Evolutionary conservation across 345 rosid species (phyloP).

Genomic region (Salix viminalis): DNA sequence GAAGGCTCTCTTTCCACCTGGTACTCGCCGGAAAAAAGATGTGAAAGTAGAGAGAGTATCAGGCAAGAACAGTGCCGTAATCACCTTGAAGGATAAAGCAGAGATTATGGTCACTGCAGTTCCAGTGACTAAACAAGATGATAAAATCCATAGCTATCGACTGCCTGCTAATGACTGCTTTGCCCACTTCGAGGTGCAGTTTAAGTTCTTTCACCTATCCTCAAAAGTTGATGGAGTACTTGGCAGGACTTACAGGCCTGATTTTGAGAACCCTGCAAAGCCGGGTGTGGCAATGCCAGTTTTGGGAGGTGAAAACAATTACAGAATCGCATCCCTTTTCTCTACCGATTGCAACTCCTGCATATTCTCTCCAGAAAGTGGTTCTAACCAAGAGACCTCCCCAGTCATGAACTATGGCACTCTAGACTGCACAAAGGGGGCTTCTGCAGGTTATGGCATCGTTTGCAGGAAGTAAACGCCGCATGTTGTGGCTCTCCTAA

Average conservation of each 20-base stretch:
- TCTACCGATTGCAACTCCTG: slow-evolving; percentile 39
- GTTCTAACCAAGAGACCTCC: slow-evolving; percentile 4
- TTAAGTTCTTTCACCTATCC: slow-evolving; percentile 53
- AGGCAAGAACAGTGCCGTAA: slow-evolving; percentile 44
- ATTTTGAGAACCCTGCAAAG: slow-evolving; percentile 63
- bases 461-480: slow-evolving; percentile 42
- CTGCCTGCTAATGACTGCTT: slow-evolving; percentile 56
- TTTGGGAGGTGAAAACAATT: slow-evolving; percentile 53
- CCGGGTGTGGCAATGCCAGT: slow-evolving; percentile 64
- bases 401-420: slow-evolving; percentile 28
- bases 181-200: slow-evolving; percentile 63
- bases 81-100: slow-evolving; percentile 37
- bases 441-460: slow-evolving; percentile 46
- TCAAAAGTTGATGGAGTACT: slow-evolving; percentile 51
- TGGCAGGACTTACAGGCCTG: slow-evolving; percentile 58
- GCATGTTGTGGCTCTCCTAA: background rate
- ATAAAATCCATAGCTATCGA: slow-evolving; percentile 52
- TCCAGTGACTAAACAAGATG: slow-evolving; percentile 70
- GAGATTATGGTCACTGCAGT: slow-evolving; percentile 50
- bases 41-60: slow-evolving; percentile 54
- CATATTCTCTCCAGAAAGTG: slow-evolving; percentile 26
- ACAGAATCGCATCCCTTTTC: slow-evolving; percentile 49
- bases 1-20: slow-evolving; percentile 52
- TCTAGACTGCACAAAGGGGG: slow-evolving; percentile 45
- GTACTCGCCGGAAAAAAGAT: slow-evolving; percentile 40